Evolutionary conservation across 2,329 filamentous ascomycete genomes (phyloP).

Genomic region (Cadophora sp.): DNA sequence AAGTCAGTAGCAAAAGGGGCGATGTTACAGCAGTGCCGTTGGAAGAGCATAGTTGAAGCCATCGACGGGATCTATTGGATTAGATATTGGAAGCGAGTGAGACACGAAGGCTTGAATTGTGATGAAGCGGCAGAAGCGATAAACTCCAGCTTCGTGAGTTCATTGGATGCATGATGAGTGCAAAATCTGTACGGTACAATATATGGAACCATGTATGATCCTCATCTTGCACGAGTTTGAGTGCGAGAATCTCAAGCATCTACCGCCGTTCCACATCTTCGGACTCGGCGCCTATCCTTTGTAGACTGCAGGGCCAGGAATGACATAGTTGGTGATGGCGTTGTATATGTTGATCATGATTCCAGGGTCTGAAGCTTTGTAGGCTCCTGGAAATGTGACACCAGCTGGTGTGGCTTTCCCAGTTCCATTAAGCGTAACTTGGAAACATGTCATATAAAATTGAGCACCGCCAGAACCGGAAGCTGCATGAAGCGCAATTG

Average conservation of each 20-base stretch:
- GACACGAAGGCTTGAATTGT: background rate
- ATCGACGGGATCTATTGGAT: background rate
- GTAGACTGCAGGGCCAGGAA: conserved; percentile 22
- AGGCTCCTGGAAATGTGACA: conserved; percentile 55
- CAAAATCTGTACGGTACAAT: background rate
- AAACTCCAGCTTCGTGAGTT: background rate
- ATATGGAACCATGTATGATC: too few species aligned
- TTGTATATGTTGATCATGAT: conserved; percentile 54
- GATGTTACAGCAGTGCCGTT: background rate
- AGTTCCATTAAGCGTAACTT: conserved; percentile 55
- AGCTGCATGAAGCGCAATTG: conserved; percentile 61
- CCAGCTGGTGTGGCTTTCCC: conserved; percentile 49
- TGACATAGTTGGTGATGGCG: conserved; percentile 16
- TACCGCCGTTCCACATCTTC: background rate
- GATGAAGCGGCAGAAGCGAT: background rate
- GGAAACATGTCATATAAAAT: conserved; percentile 50
- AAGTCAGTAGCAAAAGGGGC: too few species aligned
- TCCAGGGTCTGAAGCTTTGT: conserved; percentile 53
- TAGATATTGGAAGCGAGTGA: background rate
- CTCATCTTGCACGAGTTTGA: too few species aligned
- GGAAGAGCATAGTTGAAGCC: too few species aligned
- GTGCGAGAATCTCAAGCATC: too few species aligned
- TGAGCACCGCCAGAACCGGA: conserved; percentile 47
- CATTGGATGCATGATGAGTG: conserved; percentile 6
- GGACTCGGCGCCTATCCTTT: background rate